Conservation (phyloP, 176 grass and related monocot genomes). For the Aegilops tauschii region DNA sequence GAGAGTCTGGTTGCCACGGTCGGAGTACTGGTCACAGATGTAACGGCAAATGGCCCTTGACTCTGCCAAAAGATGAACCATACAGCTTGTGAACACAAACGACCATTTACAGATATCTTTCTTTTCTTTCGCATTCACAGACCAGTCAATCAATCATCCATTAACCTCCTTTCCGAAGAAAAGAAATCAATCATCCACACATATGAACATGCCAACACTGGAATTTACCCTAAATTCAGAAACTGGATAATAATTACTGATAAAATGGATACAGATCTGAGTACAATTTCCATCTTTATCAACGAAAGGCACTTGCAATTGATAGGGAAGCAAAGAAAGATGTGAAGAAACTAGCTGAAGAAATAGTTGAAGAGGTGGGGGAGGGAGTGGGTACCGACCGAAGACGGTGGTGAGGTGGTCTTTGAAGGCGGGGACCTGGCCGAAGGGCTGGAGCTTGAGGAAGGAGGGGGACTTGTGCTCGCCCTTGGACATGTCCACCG, state of each 20-base stretch:
- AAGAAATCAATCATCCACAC: neutral
- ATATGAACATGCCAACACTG: neutral
- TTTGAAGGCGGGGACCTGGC: constrained; percentile 90
- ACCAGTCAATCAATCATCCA: neutral
- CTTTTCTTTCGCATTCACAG: neutral
- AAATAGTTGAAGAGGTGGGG: neutral
- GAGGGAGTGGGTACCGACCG: constrained; percentile 50
- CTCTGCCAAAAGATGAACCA: constrained; percentile 48
- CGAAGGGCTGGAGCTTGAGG: constrained; percentile 92
- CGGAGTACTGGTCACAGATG: constrained; percentile 68
- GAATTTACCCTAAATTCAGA: constrained; percentile 2
- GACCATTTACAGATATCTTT: neutral
- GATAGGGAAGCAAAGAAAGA: neutral
- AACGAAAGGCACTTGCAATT: neutral
- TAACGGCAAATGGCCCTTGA: constrained; percentile 91
- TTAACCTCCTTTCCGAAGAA: no score
- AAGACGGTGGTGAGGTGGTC: constrained; percentile 77
- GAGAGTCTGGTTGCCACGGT: constrained; percentile 54
- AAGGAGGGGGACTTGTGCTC: constrained; percentile 83
- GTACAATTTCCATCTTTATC: neutral
- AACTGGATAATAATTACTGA: neutral
- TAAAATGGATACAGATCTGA: neutral
- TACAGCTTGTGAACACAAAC: constrained; percentile 14
- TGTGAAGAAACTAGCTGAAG: neutral
- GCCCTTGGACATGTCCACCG: constrained; percentile 86